Conservation (phyloP, 2,329 filamentous ascomycete species). For the Pseudocercospora vitis region DNA sequence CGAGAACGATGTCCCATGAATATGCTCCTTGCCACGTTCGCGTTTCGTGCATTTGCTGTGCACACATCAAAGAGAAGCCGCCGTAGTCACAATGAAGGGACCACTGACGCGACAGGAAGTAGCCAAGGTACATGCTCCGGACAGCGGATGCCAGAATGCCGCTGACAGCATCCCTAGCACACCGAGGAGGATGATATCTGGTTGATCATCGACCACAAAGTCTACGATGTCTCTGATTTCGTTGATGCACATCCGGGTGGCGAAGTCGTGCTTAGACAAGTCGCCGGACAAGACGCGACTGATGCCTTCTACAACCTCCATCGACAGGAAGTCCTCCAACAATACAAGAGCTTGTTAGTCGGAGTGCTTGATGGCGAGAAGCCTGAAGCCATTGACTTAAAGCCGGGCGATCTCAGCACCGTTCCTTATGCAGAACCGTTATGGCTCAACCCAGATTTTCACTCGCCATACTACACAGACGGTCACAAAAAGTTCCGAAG, state of each 20-base stretch:
- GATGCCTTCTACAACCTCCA: constrained; percentile 88
- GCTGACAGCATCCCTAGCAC: constrained; percentile 50
- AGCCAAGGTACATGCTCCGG: constrained; percentile 24
- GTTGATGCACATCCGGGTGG: constrained; percentile 82
- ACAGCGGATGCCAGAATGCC: not conserved
- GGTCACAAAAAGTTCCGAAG: constrained; percentile 68
- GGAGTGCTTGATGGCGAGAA: constrained; percentile 74
- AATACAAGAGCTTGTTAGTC: constrained; percentile 73
- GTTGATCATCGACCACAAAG: constrained; percentile 82
- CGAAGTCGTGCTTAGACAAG: constrained; percentile 73
- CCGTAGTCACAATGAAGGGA: constrained; percentile 26
- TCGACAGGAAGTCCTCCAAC: constrained; percentile 81
- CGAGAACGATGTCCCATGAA: too few relatives aligned
- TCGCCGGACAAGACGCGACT: constrained; percentile 80
- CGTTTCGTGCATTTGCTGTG: not conserved
- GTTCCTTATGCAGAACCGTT: constrained; percentile 84
- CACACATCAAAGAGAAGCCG: not conserved
- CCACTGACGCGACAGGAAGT: constrained; percentile 35
- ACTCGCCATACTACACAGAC: constrained; percentile 77
- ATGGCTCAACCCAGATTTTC: constrained; percentile 76
- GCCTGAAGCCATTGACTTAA: constrained; percentile 68
- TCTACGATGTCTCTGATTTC: constrained; percentile 86
- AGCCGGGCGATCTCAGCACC: constrained; percentile 68
- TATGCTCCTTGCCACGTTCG: not conserved
- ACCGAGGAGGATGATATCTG: constrained; percentile 74